These are phyloP conservation scores for Starmerella vaccinii DNA, from an alignment of 805 yeast species.

Conservation along the genomic window DNA sequence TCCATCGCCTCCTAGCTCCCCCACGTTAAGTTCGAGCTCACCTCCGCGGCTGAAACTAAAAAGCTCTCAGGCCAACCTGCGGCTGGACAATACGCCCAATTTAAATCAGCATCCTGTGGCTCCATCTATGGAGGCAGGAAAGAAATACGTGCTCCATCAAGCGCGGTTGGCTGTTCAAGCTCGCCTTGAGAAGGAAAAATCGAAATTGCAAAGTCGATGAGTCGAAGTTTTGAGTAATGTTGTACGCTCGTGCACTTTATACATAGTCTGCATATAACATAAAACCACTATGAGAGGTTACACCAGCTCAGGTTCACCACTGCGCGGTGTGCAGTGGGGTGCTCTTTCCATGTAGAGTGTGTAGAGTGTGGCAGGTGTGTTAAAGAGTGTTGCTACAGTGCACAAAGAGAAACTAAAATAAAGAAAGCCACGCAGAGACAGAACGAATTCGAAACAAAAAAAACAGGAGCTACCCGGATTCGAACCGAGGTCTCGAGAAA, in stretches of 20 bases:
- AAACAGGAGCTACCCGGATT: constrained; percentile 23
- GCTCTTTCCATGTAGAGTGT: too few species aligned
- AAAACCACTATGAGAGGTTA: too few species aligned
- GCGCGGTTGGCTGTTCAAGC: constrained; percentile 25
- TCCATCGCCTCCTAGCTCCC: constrained; percentile 24
- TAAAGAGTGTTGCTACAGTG: too few species aligned
- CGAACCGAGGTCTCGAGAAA: constrained; percentile 25
- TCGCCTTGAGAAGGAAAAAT: constrained; percentile 24
- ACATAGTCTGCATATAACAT: background rate
- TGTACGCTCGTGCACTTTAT: background rate
- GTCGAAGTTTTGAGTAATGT: too few species aligned
- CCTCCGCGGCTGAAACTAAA: constrained; percentile 19
- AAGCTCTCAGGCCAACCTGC: constrained; percentile 13
- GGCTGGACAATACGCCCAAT: constrained; percentile 3
- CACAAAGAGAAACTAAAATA: too few species aligned
- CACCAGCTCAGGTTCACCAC: too few species aligned
- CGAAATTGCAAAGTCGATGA: background rate
- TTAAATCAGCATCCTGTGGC: constrained; percentile 7
- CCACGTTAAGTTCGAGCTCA: constrained; percentile 25
- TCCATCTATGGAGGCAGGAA: constrained; percentile 21
- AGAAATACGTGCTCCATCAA: constrained; percentile 23
- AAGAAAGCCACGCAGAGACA: background rate
- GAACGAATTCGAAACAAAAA: background rate
- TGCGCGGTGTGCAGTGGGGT: too few species aligned
- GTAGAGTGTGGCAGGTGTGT: too few species aligned